Conservation (phyloP, 768 basidiomycete species). For the Tricholoma flavovirens region DNA sequence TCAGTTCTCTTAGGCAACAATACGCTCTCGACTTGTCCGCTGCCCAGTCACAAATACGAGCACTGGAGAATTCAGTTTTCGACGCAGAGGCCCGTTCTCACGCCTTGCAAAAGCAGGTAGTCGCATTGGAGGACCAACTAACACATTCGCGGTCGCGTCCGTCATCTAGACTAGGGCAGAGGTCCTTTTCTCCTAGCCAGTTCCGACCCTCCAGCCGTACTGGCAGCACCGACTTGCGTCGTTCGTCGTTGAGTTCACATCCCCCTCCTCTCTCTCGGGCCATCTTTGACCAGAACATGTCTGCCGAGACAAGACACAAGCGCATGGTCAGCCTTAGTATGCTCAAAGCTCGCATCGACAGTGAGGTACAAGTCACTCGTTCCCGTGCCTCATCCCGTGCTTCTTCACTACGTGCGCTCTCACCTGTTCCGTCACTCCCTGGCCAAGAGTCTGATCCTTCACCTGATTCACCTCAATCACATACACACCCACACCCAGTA, state of each 20-base stretch:
- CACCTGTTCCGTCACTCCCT: conserved; percentile 42
- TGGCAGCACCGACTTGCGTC: conserved; percentile 27
- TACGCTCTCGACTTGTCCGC: conserved; percentile 76
- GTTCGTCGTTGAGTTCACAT: conserved; percentile 36
- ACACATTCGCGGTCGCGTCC: conserved; percentile 39
- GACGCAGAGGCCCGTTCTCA: conserved; percentile 68
- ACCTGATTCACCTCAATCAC: conserved; percentile 16
- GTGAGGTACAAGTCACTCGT: conserved; percentile 49
- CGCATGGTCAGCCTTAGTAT: conserved; percentile 81
- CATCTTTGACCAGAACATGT: conserved; percentile 63
- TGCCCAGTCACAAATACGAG: conserved; percentile 74
- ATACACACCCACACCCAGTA: conserved; percentile 19
- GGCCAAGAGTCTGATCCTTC: conserved; percentile 20
- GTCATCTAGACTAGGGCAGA: conserved; percentile 34
- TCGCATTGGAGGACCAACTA: conserved; percentile 61
- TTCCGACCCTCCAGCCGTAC: conserved; percentile 43
- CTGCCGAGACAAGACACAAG: conserved; percentile 75
- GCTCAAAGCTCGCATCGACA: conserved; percentile 87
- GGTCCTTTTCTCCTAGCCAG: conserved; percentile 44
- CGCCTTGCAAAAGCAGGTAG: conserved; percentile 61
- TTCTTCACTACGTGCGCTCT: conserved; percentile 36
- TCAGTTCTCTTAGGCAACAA: conserved; percentile 65
- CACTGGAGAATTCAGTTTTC: conserved; percentile 67
- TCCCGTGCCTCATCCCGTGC: conserved; percentile 40
- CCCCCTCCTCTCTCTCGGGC: conserved; percentile 44